phyloP scores from a whole-genome alignment of 2,329 filamentous ascomycete genomes.

The Xylaria sp. region DNA sequence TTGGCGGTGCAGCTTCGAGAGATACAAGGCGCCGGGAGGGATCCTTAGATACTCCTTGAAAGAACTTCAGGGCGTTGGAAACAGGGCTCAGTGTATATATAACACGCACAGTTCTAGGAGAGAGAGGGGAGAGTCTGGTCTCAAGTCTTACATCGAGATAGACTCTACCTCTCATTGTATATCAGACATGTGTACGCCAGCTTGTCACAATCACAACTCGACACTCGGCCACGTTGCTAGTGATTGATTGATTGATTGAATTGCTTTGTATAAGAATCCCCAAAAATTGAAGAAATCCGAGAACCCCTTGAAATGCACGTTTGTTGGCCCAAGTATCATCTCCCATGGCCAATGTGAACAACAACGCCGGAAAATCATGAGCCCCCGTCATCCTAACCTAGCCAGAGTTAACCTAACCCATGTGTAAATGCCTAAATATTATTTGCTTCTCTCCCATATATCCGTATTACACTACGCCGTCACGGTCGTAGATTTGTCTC shows the following conservation, averaged over 20 bases:
- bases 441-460: not conserved
- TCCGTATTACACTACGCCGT: not conserved
- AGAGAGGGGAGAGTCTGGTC: not conserved
- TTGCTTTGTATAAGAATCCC: conserved; percentile 24
- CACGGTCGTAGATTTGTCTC: conserved; percentile 52
- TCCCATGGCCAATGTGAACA: conserved; percentile 13
- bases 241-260: conserved; percentile 20
- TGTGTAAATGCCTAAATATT: conserved; percentile 28
- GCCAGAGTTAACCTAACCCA: not conserved
- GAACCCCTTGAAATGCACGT: conserved; percentile 23
- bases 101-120: not conserved
- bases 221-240: conserved; percentile 11
- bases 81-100: conserved; percentile 6
- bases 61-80: not conserved
- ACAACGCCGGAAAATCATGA: conserved; percentile 15
- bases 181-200: conserved; percentile 32
- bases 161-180: conserved; percentile 29
- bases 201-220: conserved; percentile 26
- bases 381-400: not conserved
- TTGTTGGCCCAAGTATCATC: conserved; percentile 14
- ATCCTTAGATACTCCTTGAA: not conserved
- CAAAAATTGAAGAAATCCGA: not conserved
- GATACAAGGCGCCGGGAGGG: not conserved
- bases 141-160: conserved; percentile 7
- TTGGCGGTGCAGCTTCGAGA: not conserved